Evolutionary conservation across 495 filamentous ascomycete species (phyloP).

Genomic region (Penicillium ochrochloron): DNA sequence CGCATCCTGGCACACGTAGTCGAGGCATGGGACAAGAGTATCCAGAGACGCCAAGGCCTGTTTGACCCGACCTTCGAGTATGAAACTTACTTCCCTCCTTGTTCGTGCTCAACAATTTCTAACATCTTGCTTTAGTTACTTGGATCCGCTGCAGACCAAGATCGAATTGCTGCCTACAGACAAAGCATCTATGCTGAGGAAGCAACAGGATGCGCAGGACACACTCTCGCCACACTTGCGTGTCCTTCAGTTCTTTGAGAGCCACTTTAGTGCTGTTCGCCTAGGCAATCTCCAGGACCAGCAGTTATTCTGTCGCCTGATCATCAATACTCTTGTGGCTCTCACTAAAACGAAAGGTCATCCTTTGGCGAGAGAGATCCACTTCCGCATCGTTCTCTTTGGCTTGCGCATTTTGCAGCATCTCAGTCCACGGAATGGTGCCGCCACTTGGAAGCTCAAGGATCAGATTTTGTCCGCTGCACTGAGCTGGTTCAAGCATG

Average conservation of each 20-base stretch:
- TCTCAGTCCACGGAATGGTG: conserved; percentile 62
- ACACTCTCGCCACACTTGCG: conserved; percentile 83
- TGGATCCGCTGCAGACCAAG: conserved; percentile 86
- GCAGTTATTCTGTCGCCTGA: conserved; percentile 75
- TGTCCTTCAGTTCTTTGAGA: conserved; percentile 85
- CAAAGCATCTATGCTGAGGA: conserved; percentile 70
- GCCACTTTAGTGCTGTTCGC: conserved; percentile 90
- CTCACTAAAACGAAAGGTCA: conserved; percentile 73
- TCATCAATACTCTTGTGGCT: conserved; percentile 73
- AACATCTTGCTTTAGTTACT: conserved; percentile 53
- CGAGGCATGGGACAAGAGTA: conserved; percentile 82
- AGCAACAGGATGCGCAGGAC: conserved; percentile 77
- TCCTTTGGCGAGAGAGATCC: conserved; percentile 86
- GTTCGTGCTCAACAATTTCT: conserved; percentile 12
- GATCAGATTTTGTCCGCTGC: conserved; percentile 84
- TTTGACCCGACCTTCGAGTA: conserved; percentile 76
- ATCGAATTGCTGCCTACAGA: conserved; percentile 94
- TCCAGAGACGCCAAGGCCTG: conserved; percentile 74
- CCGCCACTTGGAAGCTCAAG: conserved; percentile 76
- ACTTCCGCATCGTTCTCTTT: conserved; percentile 85
- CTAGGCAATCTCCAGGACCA: conserved; percentile 80
- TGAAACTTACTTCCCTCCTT: conserved; percentile 7
- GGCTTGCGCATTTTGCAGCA: conserved; percentile 74
- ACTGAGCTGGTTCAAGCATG: conserved; percentile 82
- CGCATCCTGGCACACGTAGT: conserved; percentile 82